Base-by-base conservation (phyloP, 1,284 basidiomycete genomes). In the Naganishia cerealis region DNA sequence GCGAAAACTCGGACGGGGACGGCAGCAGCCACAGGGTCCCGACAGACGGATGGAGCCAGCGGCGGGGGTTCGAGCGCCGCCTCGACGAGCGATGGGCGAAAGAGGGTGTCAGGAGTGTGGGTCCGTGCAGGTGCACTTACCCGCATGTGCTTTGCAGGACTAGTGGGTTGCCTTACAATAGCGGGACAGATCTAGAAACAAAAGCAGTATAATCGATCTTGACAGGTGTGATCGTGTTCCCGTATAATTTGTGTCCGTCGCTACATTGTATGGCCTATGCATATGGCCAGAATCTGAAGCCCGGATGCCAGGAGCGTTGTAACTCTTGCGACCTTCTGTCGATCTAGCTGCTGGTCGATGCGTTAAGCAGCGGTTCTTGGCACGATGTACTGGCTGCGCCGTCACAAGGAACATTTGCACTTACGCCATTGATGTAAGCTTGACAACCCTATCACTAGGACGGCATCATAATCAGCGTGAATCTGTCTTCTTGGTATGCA, bases 11-110 rank as follows among this genome's bases (percentile, higher is more conserved):
- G 16, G 43, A 15, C 46, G 46, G 7, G 46, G n/a, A 9, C 46
- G 21, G 46, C 46, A 24, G 5, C 9, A 50, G 46, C 46, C 3
- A 24, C 46, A 50, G 46, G n/a, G 5, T 50, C 46, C 15, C n/a
- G 10, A 50, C 46, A 50, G 21, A 50, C 46, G 21, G 21, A 50
- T 50, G 46, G 46, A 50, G 46, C 46, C n/a, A 50, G 46, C 21
- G 46, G 46, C 24, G 46, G 46, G n/a, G 46, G 46, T 24, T 50
- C 46, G n/a, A 50, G n/a, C 21, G 46, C n/a, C 2, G 46, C 46
- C 24, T 9, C 46, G 8, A 50, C 46, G 46, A 50, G 46, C 13
- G n/a, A 7, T 50, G 46, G 46, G 24, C 46, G 46, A 13, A 7
- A 24, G 46, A 21, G 13, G n/a, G 46, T 50, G 46, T n/a, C 46